Percentiles rank a stretch among this genome's conserved stretches.
Conservation (phyloP, 768 basidiomycete species). For the Guyanaporus albipodus region DNA sequence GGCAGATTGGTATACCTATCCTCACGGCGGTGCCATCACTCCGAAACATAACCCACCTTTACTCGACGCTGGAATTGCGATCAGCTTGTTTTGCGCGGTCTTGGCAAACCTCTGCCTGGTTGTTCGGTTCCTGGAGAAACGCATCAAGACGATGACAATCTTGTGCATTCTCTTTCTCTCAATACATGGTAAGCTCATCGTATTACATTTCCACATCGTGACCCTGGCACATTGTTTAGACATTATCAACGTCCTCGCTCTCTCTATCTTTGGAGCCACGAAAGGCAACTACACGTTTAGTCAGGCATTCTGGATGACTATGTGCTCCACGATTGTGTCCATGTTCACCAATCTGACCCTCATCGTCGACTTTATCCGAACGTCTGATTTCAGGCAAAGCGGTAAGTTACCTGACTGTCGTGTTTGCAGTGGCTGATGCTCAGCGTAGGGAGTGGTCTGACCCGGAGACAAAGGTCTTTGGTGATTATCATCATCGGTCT, state of each 20-base stretch:
- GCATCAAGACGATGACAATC: constrained; percentile 59
- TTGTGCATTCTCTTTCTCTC: constrained; percentile 61
- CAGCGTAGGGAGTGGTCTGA: constrained; percentile 67
- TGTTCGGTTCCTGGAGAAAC: constrained; percentile 66
- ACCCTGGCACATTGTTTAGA: constrained; percentile 39
- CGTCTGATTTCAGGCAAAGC: constrained; percentile 57
- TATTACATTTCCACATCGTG: neutral
- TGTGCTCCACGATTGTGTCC: constrained; percentile 70
- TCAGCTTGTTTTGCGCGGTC: constrained; percentile 67
- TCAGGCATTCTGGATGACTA: constrained; percentile 71
- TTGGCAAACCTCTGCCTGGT: constrained; percentile 68
- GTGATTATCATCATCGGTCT: constrained; percentile 74
- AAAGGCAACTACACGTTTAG: constrained; percentile 69
- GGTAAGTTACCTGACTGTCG: constrained; percentile 38
- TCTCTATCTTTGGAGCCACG: constrained; percentile 58
- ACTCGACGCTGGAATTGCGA: constrained; percentile 54
- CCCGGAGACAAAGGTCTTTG: constrained; percentile 74
- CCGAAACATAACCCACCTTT: constrained; percentile 50
- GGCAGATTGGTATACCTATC: constrained; percentile 68
- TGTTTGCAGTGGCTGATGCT: neutral
- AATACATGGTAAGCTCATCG: constrained; percentile 55
- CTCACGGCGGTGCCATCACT: constrained; percentile 37
- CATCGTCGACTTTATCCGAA: constrained; percentile 54
- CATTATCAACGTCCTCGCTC: constrained; percentile 57
- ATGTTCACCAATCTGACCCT: constrained; percentile 64